A percentile compares a stretch with the other conserved stretches of the same genome.
phyloP scores from a whole-genome alignment of 768 basidiomycete species.

The Naganishia friedmannii region DNA sequence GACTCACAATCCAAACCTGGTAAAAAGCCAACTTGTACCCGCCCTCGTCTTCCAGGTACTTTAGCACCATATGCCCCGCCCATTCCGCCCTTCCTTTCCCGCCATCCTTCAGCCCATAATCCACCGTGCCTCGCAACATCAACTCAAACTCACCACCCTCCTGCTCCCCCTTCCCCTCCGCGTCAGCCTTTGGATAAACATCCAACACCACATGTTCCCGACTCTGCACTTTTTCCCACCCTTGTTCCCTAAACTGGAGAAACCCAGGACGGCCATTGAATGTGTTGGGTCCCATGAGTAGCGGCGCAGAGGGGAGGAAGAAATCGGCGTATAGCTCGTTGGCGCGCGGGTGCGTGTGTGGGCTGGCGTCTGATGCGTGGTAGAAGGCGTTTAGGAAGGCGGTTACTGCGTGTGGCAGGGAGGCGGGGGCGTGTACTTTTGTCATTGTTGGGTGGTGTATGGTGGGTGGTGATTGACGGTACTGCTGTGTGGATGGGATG shows the following conservation, averaged over 20 bases:
- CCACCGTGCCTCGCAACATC: slow-evolving; percentile 20
- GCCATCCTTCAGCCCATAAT: slow-evolving; percentile 21
- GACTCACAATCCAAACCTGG: slow-evolving; percentile 28
- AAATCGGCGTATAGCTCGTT: slow-evolving; percentile 13
- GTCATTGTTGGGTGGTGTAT: background rate
- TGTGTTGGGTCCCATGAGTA: slow-evolving; percentile 21
- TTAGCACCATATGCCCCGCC: slow-evolving; percentile 19
- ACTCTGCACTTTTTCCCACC: slow-evolving; percentile 14
- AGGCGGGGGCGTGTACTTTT: background rate
- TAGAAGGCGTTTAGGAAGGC: slow-evolving; percentile 24
- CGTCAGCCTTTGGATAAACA: slow-evolving; percentile 22
- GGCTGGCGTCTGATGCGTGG: slow-evolving; percentile 20
- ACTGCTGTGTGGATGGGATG: no score
- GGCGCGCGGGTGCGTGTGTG: background rate
- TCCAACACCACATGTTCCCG: slow-evolving; percentile 15
- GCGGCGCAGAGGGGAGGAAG: background rate
- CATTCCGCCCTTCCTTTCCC: slow-evolving; percentile 19
- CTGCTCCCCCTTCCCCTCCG: background rate
- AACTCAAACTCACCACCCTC: slow-evolving; percentile 8
- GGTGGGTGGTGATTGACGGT: background rate
- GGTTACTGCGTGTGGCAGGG: slow-evolving; percentile 1
- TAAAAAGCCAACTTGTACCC: slow-evolving; percentile 21
- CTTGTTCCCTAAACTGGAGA: background rate
- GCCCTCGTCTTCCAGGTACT: background rate
- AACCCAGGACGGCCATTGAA: background rate